A percentile compares a stretch with the other conserved stretches of the same genome.
Conservation (phyloP, 2,329 filamentous ascomycete species). For the Colletotrichum noveboracense region DNA sequence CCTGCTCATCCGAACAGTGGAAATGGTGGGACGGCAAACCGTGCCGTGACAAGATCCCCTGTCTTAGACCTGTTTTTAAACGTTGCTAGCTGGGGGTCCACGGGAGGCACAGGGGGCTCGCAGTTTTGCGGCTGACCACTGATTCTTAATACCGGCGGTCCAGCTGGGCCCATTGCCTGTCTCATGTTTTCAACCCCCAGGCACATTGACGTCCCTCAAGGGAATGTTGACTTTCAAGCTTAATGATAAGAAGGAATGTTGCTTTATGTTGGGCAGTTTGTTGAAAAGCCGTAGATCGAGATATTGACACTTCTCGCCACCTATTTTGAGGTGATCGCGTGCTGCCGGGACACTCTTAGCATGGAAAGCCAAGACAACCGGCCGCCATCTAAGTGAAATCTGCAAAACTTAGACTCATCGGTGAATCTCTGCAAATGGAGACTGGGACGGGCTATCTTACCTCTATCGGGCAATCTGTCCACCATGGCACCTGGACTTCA, state of each 20-base stretch:
- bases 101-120: background rate
- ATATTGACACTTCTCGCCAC: background rate
- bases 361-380: background rate
- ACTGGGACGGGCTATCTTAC: background rate
- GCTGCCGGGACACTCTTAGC: background rate
- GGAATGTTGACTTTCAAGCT: background rate
- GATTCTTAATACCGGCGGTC: background rate
- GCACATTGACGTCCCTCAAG: background rate
- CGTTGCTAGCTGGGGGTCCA: background rate
- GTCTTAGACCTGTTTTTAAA: background rate
- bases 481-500: background rate
- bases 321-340: background rate
- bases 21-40: background rate
- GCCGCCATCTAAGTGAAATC: background rate
- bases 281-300: background rate
- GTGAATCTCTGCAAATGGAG: background rate
- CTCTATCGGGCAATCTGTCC: background rate
- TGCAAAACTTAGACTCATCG: background rate
- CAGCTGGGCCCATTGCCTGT: background rate
- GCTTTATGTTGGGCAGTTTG: background rate
- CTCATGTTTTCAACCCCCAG: background rate
- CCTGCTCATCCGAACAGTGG: background rate
- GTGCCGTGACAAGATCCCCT: constrained; percentile 2
- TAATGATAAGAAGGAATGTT: background rate
- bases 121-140: background rate